These are phyloP conservation scores for Staphylotrichum longicolle DNA, from an alignment of 495 filamentous ascomycete genomes.

Conservation along the genomic window DNA sequence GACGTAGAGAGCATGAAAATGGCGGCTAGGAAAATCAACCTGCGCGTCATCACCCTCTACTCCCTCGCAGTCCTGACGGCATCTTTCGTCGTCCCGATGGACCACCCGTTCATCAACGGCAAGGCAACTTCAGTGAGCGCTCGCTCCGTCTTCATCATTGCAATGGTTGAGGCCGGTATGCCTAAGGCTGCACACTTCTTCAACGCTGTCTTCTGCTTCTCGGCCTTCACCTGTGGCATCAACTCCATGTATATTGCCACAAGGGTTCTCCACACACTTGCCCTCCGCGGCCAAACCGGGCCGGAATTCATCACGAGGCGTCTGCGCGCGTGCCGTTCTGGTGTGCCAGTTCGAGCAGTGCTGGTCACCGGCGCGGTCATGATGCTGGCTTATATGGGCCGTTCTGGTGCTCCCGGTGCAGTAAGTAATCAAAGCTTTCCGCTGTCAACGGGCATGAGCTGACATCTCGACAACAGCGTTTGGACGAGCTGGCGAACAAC, in stretches of 20 bases:
- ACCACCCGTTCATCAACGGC: conserved; percentile 46
- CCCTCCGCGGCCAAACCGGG: conserved; percentile 40
- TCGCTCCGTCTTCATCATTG: conserved; percentile 47
- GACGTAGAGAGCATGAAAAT: conserved; percentile 52
- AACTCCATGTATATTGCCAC: conserved; percentile 49
- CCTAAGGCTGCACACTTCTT: conserved; percentile 44
- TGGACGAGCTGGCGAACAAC: conserved; percentile 46
- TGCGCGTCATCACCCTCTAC: conserved; percentile 49
- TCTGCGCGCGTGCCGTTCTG: conserved; percentile 37
- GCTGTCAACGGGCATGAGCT: neutral
- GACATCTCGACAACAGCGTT: conserved; percentile 19
- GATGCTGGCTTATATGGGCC: conserved; percentile 49
- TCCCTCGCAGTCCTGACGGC: conserved; percentile 41
- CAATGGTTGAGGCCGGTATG: conserved; percentile 44
- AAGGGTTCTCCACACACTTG: conserved; percentile 47
- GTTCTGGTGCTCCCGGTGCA: conserved; percentile 36
- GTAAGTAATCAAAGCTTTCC: conserved; percentile 25
- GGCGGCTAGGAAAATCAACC: conserved; percentile 46
- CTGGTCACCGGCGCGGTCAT: conserved; percentile 44
- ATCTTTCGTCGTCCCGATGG: conserved; percentile 46
- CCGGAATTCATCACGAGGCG: conserved; percentile 40
- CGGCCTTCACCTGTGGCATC: conserved; percentile 46
- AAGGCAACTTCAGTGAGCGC: conserved; percentile 41
- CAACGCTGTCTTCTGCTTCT: conserved; percentile 51
- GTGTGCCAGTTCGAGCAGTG: conserved; percentile 52